These are phyloP conservation scores for Backusella liffmaniae DNA, from an alignment of 192 early-diverging fungal genomes.

Conservation along the genomic window DNA sequence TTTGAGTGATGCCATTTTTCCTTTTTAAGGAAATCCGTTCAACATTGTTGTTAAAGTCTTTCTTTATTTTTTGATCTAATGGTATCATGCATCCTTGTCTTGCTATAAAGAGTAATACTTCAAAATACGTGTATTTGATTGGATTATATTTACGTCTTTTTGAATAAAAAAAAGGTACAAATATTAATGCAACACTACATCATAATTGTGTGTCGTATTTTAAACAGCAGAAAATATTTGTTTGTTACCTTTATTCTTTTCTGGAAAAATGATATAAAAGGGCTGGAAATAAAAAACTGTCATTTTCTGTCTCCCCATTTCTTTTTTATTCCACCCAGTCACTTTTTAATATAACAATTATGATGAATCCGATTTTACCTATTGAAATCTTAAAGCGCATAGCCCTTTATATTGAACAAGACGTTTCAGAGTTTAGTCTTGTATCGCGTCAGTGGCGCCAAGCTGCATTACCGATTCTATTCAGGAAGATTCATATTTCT, in stretches of 20 bases:
- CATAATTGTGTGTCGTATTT: neutral
- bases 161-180: neutral
- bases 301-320: neutral
- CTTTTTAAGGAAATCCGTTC: neutral
- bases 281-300: neutral
- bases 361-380: neutral
- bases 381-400: neutral
- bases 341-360: neutral
- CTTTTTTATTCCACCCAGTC: neutral
- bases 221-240: neutral
- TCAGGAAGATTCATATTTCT: neutral
- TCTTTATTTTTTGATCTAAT: neutral
- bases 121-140: neutral
- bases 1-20: slow-evolving; percentile 3
- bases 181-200: slow-evolving; percentile 9
- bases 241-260: neutral
- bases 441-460: slow-evolving; percentile 1
- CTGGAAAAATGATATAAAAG: neutral
- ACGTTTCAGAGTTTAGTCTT: neutral
- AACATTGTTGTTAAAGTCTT: neutral
- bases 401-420: neutral
- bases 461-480: neutral
- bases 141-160: neutral
- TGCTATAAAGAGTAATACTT: neutral
- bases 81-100: slow-evolving; percentile 1